phyloP scores from a whole-genome alignment of 2,329 filamentous ascomycete genomes.

The Berkeleyomyces rouxiae region DNA sequence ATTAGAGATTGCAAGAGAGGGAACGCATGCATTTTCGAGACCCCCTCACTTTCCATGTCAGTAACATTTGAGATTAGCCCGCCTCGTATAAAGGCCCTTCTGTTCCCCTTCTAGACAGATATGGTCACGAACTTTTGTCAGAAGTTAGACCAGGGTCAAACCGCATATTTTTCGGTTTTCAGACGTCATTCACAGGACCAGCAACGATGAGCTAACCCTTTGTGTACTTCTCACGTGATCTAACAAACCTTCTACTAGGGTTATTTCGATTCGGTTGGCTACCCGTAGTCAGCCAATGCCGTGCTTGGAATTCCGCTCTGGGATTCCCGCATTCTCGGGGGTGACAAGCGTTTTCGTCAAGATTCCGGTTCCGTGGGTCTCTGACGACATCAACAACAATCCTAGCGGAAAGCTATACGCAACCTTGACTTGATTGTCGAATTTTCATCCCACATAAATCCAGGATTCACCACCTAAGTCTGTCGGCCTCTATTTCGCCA shows the following conservation, averaged over 20 bases:
- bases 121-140: neutral
- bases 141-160: neutral
- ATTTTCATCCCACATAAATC: neutral
- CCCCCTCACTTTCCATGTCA: neutral
- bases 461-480: neutral
- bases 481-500: neutral
- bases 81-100: neutral
- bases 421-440: neutral
- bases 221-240: no score
- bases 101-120: neutral
- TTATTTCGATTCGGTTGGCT: neutral
- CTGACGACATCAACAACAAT: neutral
- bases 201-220: no score
- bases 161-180: neutral
- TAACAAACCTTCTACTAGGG: neutral
- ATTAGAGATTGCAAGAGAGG: neutral
- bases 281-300: neutral
- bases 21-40: neutral
- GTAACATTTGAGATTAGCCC: neutral
- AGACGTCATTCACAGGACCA: neutral
- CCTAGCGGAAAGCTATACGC: neutral
- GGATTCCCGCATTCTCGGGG: neutral
- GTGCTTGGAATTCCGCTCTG: neutral
- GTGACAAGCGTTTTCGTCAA: neutral
- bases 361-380: neutral